Conservation (phyloP, 768 basidiomycete genomes). For the Boletus speciosus region DNA sequence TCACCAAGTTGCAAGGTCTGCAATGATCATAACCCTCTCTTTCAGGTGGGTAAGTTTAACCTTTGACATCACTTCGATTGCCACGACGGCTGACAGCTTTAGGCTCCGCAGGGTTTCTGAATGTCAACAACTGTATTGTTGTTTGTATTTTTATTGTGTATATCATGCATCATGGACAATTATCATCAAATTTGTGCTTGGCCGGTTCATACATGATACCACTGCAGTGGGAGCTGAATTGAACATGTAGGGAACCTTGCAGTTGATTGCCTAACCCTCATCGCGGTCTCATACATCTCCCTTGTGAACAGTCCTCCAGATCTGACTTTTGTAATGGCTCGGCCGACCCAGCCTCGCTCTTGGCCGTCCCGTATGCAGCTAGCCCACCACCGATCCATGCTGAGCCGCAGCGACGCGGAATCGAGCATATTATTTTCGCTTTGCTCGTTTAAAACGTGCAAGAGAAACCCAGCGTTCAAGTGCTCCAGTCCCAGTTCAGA, state of each 20-base stretch:
- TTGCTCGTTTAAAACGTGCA: slow-evolving; percentile 69
- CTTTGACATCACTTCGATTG: background rate
- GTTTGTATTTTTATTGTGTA: slow-evolving; percentile 18
- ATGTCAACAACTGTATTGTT: background rate
- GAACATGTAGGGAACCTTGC: slow-evolving; percentile 12
- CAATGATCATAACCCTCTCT: slow-evolving; percentile 13
- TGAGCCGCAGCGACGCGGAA: slow-evolving; percentile 44
- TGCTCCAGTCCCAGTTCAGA: slow-evolving; percentile 67
- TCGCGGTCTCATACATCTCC: slow-evolving; percentile 49
- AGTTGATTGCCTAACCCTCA: slow-evolving; percentile 36
- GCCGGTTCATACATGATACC: background rate
- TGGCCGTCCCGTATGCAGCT: slow-evolving; percentile 64
- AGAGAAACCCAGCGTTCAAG: slow-evolving; percentile 61
- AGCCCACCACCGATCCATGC: slow-evolving; percentile 80
- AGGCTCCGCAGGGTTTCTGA: background rate
- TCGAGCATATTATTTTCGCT: slow-evolving; percentile 54
- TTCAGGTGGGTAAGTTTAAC: slow-evolving; percentile 6
- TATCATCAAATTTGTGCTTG: background rate
- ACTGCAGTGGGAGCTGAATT: background rate
- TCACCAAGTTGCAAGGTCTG: slow-evolving; percentile 47
- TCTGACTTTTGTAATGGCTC: slow-evolving; percentile 50
- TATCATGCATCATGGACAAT: background rate
- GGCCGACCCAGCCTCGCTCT: slow-evolving; percentile 54
- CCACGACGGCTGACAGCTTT: slow-evolving; percentile 2
- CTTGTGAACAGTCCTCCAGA: slow-evolving; percentile 49